Conservation (phyloP, 768 basidiomycete genomes). For the Tephrocybe sp. region DNA sequence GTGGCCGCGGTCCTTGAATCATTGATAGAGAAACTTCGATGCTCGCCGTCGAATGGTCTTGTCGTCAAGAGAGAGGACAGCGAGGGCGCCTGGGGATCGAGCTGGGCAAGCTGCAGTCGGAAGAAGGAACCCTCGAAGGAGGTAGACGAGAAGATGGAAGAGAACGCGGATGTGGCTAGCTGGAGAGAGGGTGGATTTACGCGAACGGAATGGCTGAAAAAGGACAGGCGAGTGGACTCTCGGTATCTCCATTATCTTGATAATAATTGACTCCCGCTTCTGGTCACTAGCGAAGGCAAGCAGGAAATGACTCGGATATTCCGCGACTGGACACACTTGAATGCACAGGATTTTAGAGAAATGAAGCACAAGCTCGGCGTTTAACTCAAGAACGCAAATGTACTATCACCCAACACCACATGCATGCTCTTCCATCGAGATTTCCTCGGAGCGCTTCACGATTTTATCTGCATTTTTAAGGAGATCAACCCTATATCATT, state of each 20-base stretch:
- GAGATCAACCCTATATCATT: constrained; percentile 10
- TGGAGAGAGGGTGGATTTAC: constrained; percentile 56
- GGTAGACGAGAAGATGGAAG: constrained; percentile 29
- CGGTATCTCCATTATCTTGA: constrained; percentile 6
- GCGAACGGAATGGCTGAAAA: constrained; percentile 58
- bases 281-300: constrained; percentile 48
- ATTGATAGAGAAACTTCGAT: constrained; percentile 49
- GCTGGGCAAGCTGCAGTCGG: constrained; percentile 29
- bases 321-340: constrained; percentile 48
- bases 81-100: constrained; percentile 36
- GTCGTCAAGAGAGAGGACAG: constrained; percentile 43
- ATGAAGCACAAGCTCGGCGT: constrained; percentile 58
- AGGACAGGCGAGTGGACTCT: constrained; percentile 45
- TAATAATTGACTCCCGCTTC: constrained; percentile 7
- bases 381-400: constrained; percentile 27
- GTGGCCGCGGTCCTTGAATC: constrained; percentile 51
- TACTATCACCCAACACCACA: not conserved
- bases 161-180: constrained; percentile 35
- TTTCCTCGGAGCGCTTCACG: not conserved
- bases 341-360: constrained; percentile 49
- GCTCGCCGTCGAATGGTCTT: constrained; percentile 32
- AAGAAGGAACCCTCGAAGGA: constrained; percentile 35
- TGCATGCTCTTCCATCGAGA: not conserved
- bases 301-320: constrained; percentile 53
- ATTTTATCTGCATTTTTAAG: constrained; percentile 11